Percentiles rank a stretch among this genome's conserved stretches.
Conservation (phyloP, 768 basidiomycete species). For the Phaeotremella skinneri region DNA sequence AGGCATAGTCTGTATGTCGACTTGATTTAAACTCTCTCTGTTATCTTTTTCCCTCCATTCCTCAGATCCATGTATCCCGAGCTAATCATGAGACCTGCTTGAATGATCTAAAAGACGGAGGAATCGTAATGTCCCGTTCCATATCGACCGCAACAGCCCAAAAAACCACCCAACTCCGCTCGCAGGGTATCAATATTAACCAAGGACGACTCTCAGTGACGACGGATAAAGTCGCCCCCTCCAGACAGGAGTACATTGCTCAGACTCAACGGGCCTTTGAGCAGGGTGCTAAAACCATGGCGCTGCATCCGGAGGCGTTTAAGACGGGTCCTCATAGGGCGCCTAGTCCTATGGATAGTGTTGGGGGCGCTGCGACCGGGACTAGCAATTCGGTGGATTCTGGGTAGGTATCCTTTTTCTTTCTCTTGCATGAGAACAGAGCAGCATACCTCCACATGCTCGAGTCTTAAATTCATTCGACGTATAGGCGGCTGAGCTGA, state of each 20-base stretch:
- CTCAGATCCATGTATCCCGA: not conserved
- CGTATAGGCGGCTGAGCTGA: not conserved
- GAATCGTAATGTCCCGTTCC: slow-evolving; percentile 15
- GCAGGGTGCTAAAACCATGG: slow-evolving; percentile 35
- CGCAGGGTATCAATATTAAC: slow-evolving; percentile 28
- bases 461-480: not conserved
- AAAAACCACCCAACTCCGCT: slow-evolving; percentile 11
- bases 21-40: too few species aligned
- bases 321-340: slow-evolving; percentile 1
- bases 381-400: slow-evolving; percentile 20
- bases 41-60: not conserved
- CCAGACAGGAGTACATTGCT: slow-evolving; percentile 39
- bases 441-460: slow-evolving; percentile 7
- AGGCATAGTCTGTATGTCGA: slow-evolving; percentile 43
- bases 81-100: not conserved
- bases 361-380: not conserved
- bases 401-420: slow-evolving; percentile 18
- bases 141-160: slow-evolving; percentile 22
- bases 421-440: not conserved
- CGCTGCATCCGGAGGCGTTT: slow-evolving; percentile 40
- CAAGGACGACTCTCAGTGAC: slow-evolving; percentile 26
- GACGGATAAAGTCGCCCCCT: slow-evolving; percentile 35
- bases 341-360: not conserved
- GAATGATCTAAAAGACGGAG: slow-evolving; percentile 19
- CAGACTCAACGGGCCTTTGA: slow-evolving; percentile 38